Conservation (phyloP, 495 filamentous ascomycete species). For the Penicillium parvum region DNA sequence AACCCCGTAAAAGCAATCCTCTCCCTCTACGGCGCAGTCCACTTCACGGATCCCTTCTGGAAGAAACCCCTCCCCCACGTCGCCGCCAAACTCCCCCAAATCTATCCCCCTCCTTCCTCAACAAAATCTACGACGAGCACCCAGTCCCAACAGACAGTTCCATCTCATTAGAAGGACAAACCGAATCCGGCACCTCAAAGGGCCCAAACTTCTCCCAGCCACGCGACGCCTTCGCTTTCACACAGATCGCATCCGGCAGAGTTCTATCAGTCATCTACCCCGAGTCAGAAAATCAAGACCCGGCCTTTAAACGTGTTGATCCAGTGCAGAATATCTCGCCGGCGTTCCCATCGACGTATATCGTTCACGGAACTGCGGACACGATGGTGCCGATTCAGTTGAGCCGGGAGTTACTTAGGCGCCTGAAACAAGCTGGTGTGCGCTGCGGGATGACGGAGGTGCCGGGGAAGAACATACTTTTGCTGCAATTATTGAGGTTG, state of each 20-base stretch:
- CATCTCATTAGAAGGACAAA: slow-evolving; percentile 32
- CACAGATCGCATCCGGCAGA: slow-evolving; percentile 30
- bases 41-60: slow-evolving; percentile 45
- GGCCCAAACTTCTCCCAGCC: slow-evolving; percentile 27
- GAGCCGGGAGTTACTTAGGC: slow-evolving; percentile 20
- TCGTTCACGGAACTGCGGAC: slow-evolving; percentile 28
- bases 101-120: slow-evolving; percentile 13
- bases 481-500: slow-evolving; percentile 32
- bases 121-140: slow-evolving; percentile 24
- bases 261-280: slow-evolving; percentile 27
- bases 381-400: slow-evolving; percentile 26
- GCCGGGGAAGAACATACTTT: slow-evolving; percentile 36
- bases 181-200: slow-evolving; percentile 14
- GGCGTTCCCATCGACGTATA: slow-evolving; percentile 30
- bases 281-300: slow-evolving; percentile 1
- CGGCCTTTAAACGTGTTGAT: slow-evolving; percentile 20
- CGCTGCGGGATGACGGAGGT: slow-evolving; percentile 33
- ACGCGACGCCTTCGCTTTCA: slow-evolving; percentile 35
- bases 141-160: slow-evolving; percentile 28
- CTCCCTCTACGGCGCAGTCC: slow-evolving; percentile 32
- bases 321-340: slow-evolving; percentile 17
- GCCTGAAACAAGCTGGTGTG: slow-evolving; percentile 19
- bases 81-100: slow-evolving; percentile 25
- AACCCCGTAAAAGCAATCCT: slow-evolving; percentile 28
- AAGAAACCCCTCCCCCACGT: slow-evolving; percentile 65